Conservation (phyloP, 116 monocot genomes). For the Thalassia testudinum region DNA sequence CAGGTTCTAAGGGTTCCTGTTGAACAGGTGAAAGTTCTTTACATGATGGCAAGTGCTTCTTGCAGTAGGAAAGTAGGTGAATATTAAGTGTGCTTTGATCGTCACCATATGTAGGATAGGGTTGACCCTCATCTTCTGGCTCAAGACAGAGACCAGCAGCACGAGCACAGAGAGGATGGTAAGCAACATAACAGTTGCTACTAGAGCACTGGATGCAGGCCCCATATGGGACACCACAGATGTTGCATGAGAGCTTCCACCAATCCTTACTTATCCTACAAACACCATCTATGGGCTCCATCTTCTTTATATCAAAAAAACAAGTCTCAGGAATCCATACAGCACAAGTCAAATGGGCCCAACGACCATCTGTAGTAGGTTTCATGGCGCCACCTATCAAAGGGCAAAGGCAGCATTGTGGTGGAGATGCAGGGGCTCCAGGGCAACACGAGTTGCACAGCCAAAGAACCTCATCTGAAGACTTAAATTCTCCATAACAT, state of each 20-base stretch:
- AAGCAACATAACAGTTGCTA: conserved; percentile 70
- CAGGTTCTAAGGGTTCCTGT: conserved; percentile 17
- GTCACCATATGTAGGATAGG: conserved; percentile 55
- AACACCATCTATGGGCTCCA: conserved; percentile 98
- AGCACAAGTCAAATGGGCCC: conserved; percentile 98
- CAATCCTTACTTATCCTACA: conserved; percentile 90
- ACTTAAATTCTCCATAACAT: conserved; percentile 92
- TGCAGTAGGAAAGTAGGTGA: conserved; percentile 82
- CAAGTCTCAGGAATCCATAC: conserved; percentile 99
- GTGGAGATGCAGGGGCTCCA: conserved; percentile 61
- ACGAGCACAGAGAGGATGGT: conserved; percentile 99
- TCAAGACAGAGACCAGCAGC: conserved; percentile 96
- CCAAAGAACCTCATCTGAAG: conserved; percentile 89
- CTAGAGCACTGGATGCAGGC: conserved; percentile 98
- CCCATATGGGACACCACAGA: conserved; percentile 91
- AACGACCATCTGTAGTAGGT: conserved; percentile 95
- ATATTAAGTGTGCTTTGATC: conserved; percentile 63
- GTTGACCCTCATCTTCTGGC: conserved; percentile 76
- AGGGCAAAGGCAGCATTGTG: conserved; percentile 90
- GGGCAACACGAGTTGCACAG: conserved; percentile 89
- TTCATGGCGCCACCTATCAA: conserved; percentile 94
- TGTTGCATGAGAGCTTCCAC: conserved; percentile 96
- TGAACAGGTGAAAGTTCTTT: conserved; percentile 30
- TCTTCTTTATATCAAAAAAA: conserved; percentile 77
- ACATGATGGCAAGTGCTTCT: conserved; percentile 74